Evolutionary conservation across 2,329 filamentous ascomycete genomes (phyloP).

Genomic region (Claviceps sorghi): DNA sequence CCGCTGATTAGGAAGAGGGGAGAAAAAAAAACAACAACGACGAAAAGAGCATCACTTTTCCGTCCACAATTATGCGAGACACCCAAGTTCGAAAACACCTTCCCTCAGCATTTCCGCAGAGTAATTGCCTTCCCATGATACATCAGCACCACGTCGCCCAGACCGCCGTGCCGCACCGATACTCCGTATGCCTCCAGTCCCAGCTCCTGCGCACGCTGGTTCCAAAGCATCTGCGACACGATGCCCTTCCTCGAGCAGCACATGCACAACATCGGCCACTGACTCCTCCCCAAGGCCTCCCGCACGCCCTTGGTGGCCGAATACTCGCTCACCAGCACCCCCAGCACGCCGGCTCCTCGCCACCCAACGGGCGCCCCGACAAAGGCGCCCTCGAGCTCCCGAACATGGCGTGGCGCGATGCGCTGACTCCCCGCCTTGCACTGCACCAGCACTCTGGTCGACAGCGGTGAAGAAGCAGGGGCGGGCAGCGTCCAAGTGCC

Average conservation of each 20-base stretch:
- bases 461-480: slow-evolving; percentile 13
- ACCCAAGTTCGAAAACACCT: neutral
- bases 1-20: neutral
- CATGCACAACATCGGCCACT: slow-evolving; percentile 58
- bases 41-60: neutral
- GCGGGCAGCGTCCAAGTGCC: slow-evolving; percentile 49
- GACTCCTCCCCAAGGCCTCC: slow-evolving; percentile 52
- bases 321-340: slow-evolving; percentile 52
- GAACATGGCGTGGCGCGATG: slow-evolving; percentile 43
- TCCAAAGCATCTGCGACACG: slow-evolving; percentile 60
- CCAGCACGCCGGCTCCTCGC: slow-evolving; percentile 51
- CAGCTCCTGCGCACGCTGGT: slow-evolving; percentile 43
- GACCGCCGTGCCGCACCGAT: slow-evolving; percentile 25
- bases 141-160: slow-evolving; percentile 30
- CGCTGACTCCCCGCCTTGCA: slow-evolving; percentile 50
- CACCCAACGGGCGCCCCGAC: slow-evolving; percentile 59
- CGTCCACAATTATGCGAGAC: neutral
- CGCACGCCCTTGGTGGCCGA: slow-evolving; percentile 66
- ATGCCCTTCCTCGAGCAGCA: slow-evolving; percentile 43
- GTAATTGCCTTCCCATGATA: slow-evolving; percentile 30
- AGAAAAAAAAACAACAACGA: neutral
- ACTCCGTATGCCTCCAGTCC: slow-evolving; percentile 48
- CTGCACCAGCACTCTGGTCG: slow-evolving; percentile 40
- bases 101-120: neutral
- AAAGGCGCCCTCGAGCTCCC: slow-evolving; percentile 72